A percentile compares a stretch with the other conserved stretches of the same genome.
Evolutionary conservation across 75 land plant genomes (phyloP).

Genomic region (Selaginella moellendorffii): DNA sequence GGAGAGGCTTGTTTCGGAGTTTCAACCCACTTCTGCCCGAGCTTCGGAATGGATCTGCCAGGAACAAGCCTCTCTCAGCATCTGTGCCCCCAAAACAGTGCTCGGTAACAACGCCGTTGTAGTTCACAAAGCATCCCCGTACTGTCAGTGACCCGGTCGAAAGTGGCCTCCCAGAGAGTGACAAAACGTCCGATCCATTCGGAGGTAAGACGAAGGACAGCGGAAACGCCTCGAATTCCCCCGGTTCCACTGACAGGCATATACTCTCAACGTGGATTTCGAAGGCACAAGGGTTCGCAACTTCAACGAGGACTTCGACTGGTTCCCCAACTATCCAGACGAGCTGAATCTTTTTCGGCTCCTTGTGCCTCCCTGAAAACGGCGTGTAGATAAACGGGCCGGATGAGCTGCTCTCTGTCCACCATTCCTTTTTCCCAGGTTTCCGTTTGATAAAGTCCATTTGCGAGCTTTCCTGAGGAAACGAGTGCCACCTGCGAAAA

Average conservation of each 20-base stretch:
- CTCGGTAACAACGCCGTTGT: conserved; percentile 83
- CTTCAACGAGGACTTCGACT: conserved; percentile 80
- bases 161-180: conserved; percentile 77
- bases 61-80: too few species aligned
- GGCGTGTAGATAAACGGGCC: conserved; percentile 98
- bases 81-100: conserved; percentile 74
- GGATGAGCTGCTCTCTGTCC: conserved; percentile 78
- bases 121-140: conserved; percentile 80
- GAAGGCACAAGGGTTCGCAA: conserved; percentile 91
- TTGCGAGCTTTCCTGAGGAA: conserved; percentile 55
- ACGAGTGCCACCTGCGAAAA: conserved; percentile 56
- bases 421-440: conserved; percentile 75
- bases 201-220: conserved; percentile 58
- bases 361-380: conserved; percentile 43
- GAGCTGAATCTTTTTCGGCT: conserved; percentile 31
- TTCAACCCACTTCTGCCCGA: conserved; percentile 60
- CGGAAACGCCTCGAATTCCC: conserved; percentile 78
- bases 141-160: conserved; percentile 52
- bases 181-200: conserved; percentile 49
- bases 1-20: conserved; percentile 8
- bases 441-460: conserved; percentile 63
- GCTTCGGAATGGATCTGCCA: conserved; percentile 14
- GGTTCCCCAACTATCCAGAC: conserved; percentile 94
- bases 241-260: conserved; percentile 69
- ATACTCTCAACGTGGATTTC: conserved; percentile 80